Evolutionary conservation across 129 eudicot species (phyloP).

Genomic region (Arctium lappa): DNA sequence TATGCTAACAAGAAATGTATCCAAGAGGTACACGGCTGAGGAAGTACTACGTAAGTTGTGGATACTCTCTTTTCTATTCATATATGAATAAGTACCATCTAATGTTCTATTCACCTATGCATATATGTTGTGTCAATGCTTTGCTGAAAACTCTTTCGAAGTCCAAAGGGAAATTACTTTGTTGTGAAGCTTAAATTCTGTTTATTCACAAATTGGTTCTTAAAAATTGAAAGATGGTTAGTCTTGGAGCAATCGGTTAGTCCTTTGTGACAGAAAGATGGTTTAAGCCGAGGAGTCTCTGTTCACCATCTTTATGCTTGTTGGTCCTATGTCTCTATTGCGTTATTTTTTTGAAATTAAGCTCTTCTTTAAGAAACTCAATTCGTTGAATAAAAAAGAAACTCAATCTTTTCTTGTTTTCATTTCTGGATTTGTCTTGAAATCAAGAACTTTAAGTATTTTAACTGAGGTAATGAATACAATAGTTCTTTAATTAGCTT

Average conservation of each 20-base stretch:
- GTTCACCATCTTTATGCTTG: no score
- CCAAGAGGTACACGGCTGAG: conserved; percentile 49
- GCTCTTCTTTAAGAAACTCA: not conserved
- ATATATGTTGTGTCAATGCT: not conserved
- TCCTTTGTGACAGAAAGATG: no score
- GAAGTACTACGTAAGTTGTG: conserved; percentile 44
- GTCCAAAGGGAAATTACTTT: not conserved
- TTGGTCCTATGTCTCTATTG: not conserved
- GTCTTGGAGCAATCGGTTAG: not conserved
- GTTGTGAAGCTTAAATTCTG: no score
- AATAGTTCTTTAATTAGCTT: not conserved
- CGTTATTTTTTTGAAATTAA: not conserved
- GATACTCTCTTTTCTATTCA: conserved; percentile 12
- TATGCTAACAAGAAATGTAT: conserved; percentile 45
- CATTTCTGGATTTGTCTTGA: not conserved
- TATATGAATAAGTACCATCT: not conserved
- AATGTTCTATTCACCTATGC: not conserved
- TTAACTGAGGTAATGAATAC: not conserved
- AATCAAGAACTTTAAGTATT: not conserved
- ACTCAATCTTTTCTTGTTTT: not conserved
- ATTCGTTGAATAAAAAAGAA: not conserved
- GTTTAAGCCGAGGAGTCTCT: no score
- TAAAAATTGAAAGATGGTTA: not conserved
- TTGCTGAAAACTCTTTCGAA: not conserved
- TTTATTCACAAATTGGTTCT: not conserved